phyloP scores from a whole-genome alignment of 371 early-diverging fungal genomes.

The Mortierella sp. region DNA sequence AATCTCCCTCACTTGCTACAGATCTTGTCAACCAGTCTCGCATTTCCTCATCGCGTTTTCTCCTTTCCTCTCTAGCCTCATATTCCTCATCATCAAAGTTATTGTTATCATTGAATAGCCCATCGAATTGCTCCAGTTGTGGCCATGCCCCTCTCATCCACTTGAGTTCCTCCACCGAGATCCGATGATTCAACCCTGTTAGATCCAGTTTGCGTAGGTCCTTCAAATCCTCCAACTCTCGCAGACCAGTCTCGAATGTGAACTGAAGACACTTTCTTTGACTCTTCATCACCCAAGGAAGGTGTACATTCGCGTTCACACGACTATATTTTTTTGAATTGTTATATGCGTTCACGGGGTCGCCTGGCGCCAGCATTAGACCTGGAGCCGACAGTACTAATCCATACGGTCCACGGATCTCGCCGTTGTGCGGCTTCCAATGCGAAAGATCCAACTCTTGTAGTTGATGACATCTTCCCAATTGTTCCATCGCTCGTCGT shows the following conservation, averaged over 20 bases:
- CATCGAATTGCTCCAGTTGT: conserved; percentile 5
- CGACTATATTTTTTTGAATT: background rate
- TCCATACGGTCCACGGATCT: background rate
- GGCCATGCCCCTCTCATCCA: conserved; percentile 23
- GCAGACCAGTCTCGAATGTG: conserved; percentile 5
- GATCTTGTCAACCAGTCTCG: background rate
- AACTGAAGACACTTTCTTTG: conserved; percentile 14
- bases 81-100: background rate
- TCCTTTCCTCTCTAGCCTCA: background rate
- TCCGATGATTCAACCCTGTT: background rate
- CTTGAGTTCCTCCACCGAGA: conserved; percentile 9
- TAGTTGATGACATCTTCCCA: conserved; percentile 6
- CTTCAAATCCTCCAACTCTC: conserved; percentile 9
- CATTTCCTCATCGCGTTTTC: conserved; percentile 6
- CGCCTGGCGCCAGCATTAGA: background rate
- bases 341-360: background rate
- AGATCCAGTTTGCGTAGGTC: conserved; percentile 3
- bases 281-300: conserved; percentile 1
- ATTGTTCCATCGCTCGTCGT: background rate
- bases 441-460: conserved; percentile 10
- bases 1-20: background rate
- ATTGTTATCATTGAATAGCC: background rate
- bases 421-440: background rate
- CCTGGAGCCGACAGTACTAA: background rate
- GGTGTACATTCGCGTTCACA: background rate